A percentile compares a stretch with the other conserved stretches of the same genome.
These are phyloP conservation scores for Coniella lustricola DNA, from an alignment of 2,329 filamentous ascomycete genomes.

Conservation along the genomic window DNA sequence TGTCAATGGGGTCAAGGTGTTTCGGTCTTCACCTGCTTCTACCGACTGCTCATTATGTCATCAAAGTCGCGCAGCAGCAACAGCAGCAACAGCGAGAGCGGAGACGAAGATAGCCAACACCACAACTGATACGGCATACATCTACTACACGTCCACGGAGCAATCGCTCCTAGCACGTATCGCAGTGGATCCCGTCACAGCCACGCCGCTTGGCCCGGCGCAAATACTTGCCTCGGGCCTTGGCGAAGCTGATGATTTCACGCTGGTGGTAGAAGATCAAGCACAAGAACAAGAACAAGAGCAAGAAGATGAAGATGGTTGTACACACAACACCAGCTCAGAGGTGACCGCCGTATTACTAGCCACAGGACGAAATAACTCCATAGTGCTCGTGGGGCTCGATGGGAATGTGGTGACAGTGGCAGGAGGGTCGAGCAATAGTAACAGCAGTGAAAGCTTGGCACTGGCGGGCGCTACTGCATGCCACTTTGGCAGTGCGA, in stretches of 20 bases:
- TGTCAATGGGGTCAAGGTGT: conserved; percentile 4
- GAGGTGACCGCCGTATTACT: neutral
- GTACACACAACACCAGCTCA: no score
- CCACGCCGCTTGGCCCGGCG: neutral
- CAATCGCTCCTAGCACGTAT: conserved; percentile 1
- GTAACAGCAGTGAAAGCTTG: neutral
- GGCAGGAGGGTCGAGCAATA: neutral
- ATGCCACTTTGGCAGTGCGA: neutral
- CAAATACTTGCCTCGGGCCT: neutral
- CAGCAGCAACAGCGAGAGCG: no score
- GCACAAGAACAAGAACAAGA: no score
- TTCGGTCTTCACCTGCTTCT: neutral
- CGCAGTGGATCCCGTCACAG: neutral
- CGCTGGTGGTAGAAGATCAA: neutral
- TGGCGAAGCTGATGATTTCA: conserved; percentile 1
- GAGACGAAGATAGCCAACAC: no score
- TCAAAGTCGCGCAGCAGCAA: no score
- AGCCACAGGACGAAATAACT: neutral
- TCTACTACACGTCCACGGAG: conserved; percentile 7
- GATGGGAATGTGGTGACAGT: neutral
- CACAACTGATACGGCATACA: neutral
- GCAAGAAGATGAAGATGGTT: no score
- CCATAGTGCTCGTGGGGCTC: neutral
- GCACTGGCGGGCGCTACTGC: neutral
- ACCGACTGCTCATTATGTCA: no score